Percentiles rank a stretch among this genome's conserved stretches.
Evolutionary conservation across 805 yeast species (phyloP).

Genomic region (Wickerhamiella parazyma): DNA sequence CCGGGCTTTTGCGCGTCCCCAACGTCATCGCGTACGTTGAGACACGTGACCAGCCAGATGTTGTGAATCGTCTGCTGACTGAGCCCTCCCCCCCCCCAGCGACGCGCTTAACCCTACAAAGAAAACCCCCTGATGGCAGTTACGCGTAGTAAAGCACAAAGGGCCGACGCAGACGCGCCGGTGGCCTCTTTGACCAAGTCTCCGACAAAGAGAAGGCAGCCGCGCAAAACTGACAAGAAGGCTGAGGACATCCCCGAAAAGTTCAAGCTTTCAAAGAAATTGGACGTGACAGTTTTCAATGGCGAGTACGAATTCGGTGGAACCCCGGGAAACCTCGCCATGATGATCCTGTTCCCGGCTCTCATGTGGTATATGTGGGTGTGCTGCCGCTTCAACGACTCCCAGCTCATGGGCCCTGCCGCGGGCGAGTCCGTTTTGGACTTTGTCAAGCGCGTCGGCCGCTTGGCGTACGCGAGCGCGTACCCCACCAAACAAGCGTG

Average conservation of each 20-base stretch:
- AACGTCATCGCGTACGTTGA: too few species aligned
- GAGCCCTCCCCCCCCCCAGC: too few species aligned
- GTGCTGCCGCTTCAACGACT: slow-evolving; percentile 65
- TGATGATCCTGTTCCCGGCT: slow-evolving; percentile 86
- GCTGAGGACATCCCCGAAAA: not conserved
- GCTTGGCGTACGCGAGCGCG: slow-evolving; percentile 31
- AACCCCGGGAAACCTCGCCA: slow-evolving; percentile 71
- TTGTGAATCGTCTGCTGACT: too few species aligned
- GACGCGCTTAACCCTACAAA: too few species aligned
- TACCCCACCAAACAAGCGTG: slow-evolving; percentile 40
- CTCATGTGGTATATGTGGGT: slow-evolving; percentile 97
- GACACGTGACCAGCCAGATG: too few species aligned
- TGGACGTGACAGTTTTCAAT: slow-evolving; percentile 18
- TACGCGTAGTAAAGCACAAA: slow-evolving; percentile 2
- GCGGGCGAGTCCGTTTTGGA: slow-evolving; percentile 34
- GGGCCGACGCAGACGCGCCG: not conserved
- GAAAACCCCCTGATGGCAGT: slow-evolving; percentile 2
- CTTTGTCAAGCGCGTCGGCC: slow-evolving; percentile 37
- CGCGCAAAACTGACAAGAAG: not conserved
- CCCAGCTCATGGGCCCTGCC: slow-evolving; percentile 56
- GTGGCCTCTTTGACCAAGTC: too few species aligned
- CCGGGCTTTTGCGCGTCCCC: too few species aligned
- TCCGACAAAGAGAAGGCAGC: not conserved
- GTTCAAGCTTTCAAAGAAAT: slow-evolving; percentile 1
- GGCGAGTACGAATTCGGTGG: slow-evolving; percentile 71